Evolutionary conservation across 352 stramenopile species (phyloP).

Genomic region (Phytophthora palmivora): DNA sequence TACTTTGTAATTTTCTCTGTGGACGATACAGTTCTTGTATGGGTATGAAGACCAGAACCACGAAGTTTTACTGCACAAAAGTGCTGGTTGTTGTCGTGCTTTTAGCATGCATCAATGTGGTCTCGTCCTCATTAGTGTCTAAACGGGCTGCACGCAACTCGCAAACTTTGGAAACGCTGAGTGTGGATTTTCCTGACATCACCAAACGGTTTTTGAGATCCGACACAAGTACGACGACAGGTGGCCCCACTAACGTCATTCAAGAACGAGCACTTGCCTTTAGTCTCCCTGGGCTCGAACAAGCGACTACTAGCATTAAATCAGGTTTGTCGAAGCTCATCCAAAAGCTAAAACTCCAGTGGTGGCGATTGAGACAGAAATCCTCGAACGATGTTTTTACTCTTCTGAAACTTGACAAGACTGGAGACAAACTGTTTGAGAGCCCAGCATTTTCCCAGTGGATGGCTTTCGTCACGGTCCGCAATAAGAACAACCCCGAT

Average conservation of each 20-base stretch:
- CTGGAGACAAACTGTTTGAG: constrained; percentile 5
- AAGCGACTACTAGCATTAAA: background rate
- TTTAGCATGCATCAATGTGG: constrained; percentile 1
- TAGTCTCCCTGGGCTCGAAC: background rate
- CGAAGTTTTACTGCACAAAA: background rate
- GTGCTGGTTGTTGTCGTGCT: background rate
- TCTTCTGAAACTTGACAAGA: too few relatives aligned
- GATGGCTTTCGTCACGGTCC: background rate
- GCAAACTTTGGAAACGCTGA: background rate
- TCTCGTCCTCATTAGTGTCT: background rate
- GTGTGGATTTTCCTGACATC: too few relatives aligned
- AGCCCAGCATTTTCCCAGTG: constrained; percentile 3
- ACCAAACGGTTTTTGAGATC: constrained; percentile 5
- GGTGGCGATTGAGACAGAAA: background rate
- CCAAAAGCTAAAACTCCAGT: constrained; percentile 3
- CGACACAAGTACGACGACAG: background rate
- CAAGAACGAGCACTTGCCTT: constrained; percentile 10
- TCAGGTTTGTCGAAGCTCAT: background rate
- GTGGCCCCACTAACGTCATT: too few relatives aligned
- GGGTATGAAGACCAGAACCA: too few relatives aligned
- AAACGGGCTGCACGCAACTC: background rate
- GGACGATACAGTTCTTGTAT: too few relatives aligned
- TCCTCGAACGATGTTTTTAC: constrained; percentile 12
- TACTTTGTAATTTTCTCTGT: too few relatives aligned
- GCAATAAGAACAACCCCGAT: background rate